Evolutionary conservation across 2,329 filamentous ascomycete genomes (phyloP), one percentile per base, ranked within the genome.

Genomic region (Magnaporthiopsis rhizophila): DNA sequence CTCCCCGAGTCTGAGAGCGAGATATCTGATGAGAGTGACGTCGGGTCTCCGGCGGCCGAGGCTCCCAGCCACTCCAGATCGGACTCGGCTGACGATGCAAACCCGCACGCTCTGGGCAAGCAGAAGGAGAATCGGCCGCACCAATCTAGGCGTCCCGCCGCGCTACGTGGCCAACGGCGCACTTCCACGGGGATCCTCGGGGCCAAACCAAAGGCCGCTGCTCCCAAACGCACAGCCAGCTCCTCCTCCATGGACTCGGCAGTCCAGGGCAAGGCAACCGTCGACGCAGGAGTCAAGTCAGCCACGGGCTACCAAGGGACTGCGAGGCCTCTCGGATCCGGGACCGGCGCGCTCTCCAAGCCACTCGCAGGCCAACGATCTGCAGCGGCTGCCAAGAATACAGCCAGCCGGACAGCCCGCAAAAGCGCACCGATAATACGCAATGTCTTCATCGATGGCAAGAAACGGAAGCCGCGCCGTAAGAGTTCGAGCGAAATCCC

Each of bases 361-460:
- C 21, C 45, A n/a, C 18, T 24, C n/a, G 21, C 45, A 24, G 9
- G 21, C 21, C 45, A 53, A 11, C 45, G 38, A 56, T 15, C 38
- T 7, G 38, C 38, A 57, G 38, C 38, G 50, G 38, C 61, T 62
- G 38, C 38, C 45, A 56, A 53, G 38, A 56, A 45, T 5, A 26
- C 38, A 2, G n/a, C 61, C 8, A 34, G n/a, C 21, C 45, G 28
- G 45, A 62, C 26, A 53, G 38, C 45, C 34, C 72, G 71, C 57
- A 75, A 70, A 21, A 72, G 71, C 36, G 64, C 69, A 67, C 64
- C 72, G 65, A 32, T 61, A n/a, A 57, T 65, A 9, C 67, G 64
- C 18, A 85, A 84, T 65, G 76, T 84, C 1, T 84, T 84, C 61
- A 67, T 71, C 8, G 74, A 74, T 12, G 81, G 82, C 2, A 80